phyloP scores from a whole-genome alignment of 495 filamentous ascomycete genomes.

The Hypoxylon lenormandii region DNA sequence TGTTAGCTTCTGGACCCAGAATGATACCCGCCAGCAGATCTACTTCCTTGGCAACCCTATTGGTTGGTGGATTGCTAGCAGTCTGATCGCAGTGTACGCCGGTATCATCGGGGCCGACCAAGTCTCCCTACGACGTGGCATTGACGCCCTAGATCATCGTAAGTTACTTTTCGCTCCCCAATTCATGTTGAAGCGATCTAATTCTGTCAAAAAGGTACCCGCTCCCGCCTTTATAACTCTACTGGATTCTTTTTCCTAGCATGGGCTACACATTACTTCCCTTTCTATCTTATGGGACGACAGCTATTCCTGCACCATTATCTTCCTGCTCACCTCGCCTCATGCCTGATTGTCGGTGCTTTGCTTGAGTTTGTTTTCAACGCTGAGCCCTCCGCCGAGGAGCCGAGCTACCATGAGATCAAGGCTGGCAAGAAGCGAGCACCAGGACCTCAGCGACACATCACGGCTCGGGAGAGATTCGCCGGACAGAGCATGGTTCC shows the following conservation, averaged over 20 bases:
- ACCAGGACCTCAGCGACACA: conserved; percentile 61
- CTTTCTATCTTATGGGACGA: conserved; percentile 97
- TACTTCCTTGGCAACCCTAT: conserved; percentile 98
- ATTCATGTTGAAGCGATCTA: conserved; percentile 28
- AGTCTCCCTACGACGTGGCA: conserved; percentile 86
- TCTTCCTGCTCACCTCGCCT: conserved; percentile 92
- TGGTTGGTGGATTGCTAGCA: conserved; percentile 96
- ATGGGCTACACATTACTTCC: conserved; percentile 97
- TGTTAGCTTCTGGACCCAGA: conserved; percentile 99
- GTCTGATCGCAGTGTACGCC: conserved; percentile 89
- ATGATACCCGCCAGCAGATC: conserved; percentile 94
- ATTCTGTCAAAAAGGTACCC: conserved; percentile 70
- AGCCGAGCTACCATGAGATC: conserved; percentile 56
- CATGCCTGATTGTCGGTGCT: conserved; percentile 93
- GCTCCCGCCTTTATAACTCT: conserved; percentile 94
- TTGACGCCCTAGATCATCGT: conserved; percentile 95
- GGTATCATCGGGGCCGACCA: conserved; percentile 94
- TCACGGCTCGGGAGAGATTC: conserved; percentile 81
- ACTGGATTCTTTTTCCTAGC: conserved; percentile 99
- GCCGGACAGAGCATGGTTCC: conserved; percentile 80
- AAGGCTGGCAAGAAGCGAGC: conserved; percentile 66
- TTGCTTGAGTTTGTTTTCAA: conserved; percentile 96
- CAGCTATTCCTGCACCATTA: conserved; percentile 99
- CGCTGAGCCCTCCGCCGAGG: conserved; percentile 74
- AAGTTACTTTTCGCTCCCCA: conserved; percentile 59